phyloP scores from a whole-genome alignment of 352 stramenopile genomes.

The Phytophthora idaei region DNA sequence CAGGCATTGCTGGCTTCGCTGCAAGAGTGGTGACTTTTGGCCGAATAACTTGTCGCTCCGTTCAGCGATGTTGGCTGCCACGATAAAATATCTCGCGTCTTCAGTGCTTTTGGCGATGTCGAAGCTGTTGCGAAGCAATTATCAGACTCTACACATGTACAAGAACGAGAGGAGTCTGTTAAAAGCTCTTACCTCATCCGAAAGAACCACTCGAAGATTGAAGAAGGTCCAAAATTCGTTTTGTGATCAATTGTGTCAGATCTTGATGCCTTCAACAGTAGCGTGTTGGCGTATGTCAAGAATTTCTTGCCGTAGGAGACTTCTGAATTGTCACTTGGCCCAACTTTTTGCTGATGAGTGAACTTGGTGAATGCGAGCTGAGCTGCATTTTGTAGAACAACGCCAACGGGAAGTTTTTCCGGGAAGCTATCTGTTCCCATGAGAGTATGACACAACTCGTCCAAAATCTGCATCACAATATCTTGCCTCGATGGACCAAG shows the following conservation, averaged over 20 bases:
- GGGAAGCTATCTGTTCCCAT: slow-evolving; percentile 15
- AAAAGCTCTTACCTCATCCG: slow-evolving; percentile 56
- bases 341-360: slow-evolving; percentile 10
- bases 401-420: slow-evolving; percentile 33
- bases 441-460: slow-evolving; percentile 49
- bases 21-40: slow-evolving; percentile 40
- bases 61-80: slow-evolving; percentile 63
- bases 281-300: slow-evolving; percentile 42
- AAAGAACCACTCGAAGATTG: slow-evolving; percentile 82
- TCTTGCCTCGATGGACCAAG: slow-evolving; percentile 36
- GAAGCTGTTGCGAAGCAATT: slow-evolving; percentile 48
- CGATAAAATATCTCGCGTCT: slow-evolving; percentile 53
- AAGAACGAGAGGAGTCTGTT: neutral
- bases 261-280: slow-evolving; percentile 42
- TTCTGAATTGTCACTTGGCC: slow-evolving; percentile 5
- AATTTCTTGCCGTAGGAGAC: slow-evolving; percentile 46
- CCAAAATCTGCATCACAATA: slow-evolving; percentile 53
- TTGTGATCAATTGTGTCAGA: neutral
- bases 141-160: slow-evolving; percentile 1
- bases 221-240: slow-evolving; percentile 37
- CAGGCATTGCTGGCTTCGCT: slow-evolving; percentile 50
- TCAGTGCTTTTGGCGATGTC: slow-evolving; percentile 69
- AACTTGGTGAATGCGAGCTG: slow-evolving; percentile 57
- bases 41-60: slow-evolving; percentile 46
- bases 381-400: slow-evolving; percentile 74